A percentile compares a stretch with the other conserved stretches of the same genome.
These are phyloP conservation scores for Chaetomiaceae sp. DNA, from an alignment of 2,329 filamentous ascomycete genomes.

Conservation along the genomic window DNA sequence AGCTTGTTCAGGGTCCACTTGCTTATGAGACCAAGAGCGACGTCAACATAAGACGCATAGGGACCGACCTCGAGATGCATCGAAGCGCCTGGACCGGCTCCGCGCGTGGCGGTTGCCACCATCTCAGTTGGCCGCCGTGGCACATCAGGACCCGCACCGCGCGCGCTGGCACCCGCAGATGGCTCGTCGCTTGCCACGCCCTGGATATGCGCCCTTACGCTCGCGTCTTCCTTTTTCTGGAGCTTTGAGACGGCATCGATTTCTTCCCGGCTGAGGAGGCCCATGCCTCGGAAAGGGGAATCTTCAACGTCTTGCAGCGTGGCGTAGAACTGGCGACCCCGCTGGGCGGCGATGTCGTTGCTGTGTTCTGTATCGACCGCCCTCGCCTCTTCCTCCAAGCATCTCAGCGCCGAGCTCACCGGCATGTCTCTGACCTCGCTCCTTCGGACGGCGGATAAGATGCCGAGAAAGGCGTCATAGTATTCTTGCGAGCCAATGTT, in stretches of 20 bases:
- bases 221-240: slow-evolving; percentile 1
- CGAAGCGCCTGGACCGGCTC: background rate
- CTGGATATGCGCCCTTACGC: background rate
- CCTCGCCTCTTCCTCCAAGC: slow-evolving; percentile 2
- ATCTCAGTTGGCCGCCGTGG: background rate
- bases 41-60: background rate
- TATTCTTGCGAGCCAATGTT: background rate
- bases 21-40: background rate
- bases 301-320: background rate
- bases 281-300: background rate
- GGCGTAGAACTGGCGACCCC: background rate
- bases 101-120: background rate
- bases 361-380: background rate
- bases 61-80: background rate
- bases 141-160: background rate
- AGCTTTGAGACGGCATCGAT: background rate
- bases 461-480: background rate
- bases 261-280: background rate
- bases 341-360: background rate
- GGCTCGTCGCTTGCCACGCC: background rate
- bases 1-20: slow-evolving; percentile 1
- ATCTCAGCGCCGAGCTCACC: background rate
- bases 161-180: background rate
- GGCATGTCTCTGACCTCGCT: background rate
- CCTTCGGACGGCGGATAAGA: background rate